phyloP scores from a whole-genome alignment of 192 early-diverging fungal species.

The Tieghemiomyces parasiticus region DNA sequence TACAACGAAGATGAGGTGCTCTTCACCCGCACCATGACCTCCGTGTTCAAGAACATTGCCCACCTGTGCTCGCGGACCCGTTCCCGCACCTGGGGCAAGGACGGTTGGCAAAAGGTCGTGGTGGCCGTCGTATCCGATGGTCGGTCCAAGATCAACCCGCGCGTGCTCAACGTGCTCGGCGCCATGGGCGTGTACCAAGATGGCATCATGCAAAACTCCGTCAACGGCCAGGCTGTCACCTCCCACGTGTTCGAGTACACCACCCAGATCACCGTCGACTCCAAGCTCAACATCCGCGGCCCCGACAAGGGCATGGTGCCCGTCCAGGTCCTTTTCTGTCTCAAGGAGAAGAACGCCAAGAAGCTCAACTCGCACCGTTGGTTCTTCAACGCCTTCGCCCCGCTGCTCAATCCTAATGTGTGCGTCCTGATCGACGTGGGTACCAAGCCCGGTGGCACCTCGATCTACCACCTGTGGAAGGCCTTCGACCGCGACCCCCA shows the following conservation, averaged over 20 bases:
- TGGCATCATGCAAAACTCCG: slow-evolving; percentile 47
- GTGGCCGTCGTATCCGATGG: slow-evolving; percentile 89
- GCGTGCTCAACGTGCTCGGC: slow-evolving; percentile 62
- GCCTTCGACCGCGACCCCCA: slow-evolving; percentile 66
- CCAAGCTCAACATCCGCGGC: slow-evolving; percentile 44
- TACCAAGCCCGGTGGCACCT: slow-evolving; percentile 66
- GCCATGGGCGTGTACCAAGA: slow-evolving; percentile 67
- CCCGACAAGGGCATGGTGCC: slow-evolving; percentile 60
- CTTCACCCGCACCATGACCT: slow-evolving; percentile 78
- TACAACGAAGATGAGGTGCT: slow-evolving; percentile 81
- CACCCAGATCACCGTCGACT: slow-evolving; percentile 52
- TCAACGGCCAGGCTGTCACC: slow-evolving; percentile 51
- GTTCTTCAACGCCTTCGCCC: slow-evolving; percentile 91
- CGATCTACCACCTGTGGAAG: slow-evolving; percentile 89
- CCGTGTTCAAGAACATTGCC: slow-evolving; percentile 80
- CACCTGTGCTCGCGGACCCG: slow-evolving; percentile 69
- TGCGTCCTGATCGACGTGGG: slow-evolving; percentile 90
- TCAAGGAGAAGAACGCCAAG: slow-evolving; percentile 89
- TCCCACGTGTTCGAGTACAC: slow-evolving; percentile 90
- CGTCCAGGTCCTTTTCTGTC: slow-evolving; percentile 78
- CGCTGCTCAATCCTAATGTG: slow-evolving; percentile 66
- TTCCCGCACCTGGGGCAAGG: slow-evolving; percentile 64
- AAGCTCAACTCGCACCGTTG: slow-evolving; percentile 92
- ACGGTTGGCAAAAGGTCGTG: slow-evolving; percentile 87
- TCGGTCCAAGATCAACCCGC: slow-evolving; percentile 61